Percentiles rank a stretch among this genome's conserved stretches.
phyloP scores from a whole-genome alignment of 1,284 basidiomycete species.

The Pterulicium gracile region DNA sequence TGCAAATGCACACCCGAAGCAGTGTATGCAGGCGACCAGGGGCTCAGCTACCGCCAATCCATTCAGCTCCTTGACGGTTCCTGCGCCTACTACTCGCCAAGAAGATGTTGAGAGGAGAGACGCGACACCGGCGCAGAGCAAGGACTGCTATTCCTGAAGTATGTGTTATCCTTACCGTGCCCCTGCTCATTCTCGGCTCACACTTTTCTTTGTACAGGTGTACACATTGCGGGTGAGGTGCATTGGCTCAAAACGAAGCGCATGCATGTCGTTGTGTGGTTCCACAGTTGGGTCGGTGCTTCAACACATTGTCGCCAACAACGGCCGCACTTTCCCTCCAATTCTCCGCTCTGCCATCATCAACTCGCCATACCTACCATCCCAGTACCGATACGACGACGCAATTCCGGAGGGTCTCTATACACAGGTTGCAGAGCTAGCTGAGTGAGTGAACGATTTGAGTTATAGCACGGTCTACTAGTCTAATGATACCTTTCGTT shows the following conservation, averaged over 20 bases:
- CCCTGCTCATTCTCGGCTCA: neutral
- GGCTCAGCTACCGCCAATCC: conserved; percentile 8
- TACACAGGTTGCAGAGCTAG: neutral
- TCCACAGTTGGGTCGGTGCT: conserved; percentile 13
- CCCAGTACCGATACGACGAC: conserved; percentile 18
- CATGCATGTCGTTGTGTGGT: conserved; percentile 10
- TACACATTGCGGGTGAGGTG: conserved; percentile 19
- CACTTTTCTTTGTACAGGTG: conserved; percentile 13
- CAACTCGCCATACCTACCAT: conserved; percentile 15
- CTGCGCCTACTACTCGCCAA: neutral
- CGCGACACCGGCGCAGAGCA: conserved; percentile 8
- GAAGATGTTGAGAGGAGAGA: too few relatives aligned
- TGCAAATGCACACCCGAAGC: conserved; percentile 11
- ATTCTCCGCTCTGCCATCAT: conserved; percentile 15
- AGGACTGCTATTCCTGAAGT: conserved; percentile 24
- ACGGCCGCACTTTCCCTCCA: conserved; percentile 10
- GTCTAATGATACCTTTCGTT: too few relatives aligned
- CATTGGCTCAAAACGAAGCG: too few relatives aligned
- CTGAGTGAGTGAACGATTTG: neutral
- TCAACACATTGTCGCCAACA: conserved; percentile 12
- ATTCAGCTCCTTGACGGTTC: conserved; percentile 1
- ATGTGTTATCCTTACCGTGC: neutral
- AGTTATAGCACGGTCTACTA: too few relatives aligned
- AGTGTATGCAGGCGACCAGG: conserved; percentile 12
- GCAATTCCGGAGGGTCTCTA: neutral